Percentiles rank a stretch among this genome's conserved stretches.
Conservation (phyloP, 805 yeast species). For the Danielozyma ontarioensis region DNA sequence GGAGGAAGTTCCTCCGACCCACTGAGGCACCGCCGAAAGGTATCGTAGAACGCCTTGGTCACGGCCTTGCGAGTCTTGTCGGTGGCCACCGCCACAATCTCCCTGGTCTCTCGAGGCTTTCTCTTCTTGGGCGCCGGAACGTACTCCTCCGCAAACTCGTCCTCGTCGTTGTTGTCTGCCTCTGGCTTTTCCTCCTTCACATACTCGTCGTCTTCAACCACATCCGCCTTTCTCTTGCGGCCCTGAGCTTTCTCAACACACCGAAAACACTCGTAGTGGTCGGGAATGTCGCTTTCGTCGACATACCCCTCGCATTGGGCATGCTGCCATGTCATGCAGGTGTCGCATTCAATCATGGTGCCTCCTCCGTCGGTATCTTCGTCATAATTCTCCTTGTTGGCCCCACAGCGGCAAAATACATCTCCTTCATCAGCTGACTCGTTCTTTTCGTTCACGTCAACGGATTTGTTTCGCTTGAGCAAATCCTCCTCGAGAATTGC, state of each 20-base stretch:
- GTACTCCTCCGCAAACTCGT: slow-evolving; percentile 1
- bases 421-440: slow-evolving; percentile 32
- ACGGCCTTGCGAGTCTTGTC: slow-evolving; percentile 45
- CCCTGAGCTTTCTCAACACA: slow-evolving; percentile 36
- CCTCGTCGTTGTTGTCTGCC: slow-evolving; percentile 6
- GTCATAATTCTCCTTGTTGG: slow-evolving; percentile 52
- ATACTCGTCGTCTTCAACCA: not conserved
- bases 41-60: slow-evolving; percentile 44
- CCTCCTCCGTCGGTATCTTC: slow-evolving; percentile 51
- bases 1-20: slow-evolving; percentile 18
- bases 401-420: slow-evolving; percentile 62
- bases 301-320: slow-evolving; percentile 53
- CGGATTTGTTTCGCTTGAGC: slow-evolving; percentile 3
- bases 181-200: slow-evolving; percentile 2
- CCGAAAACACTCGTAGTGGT: slow-evolving; percentile 47
- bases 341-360: slow-evolving; percentile 61
- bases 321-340: slow-evolving; percentile 71
- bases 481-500: slow-evolving; percentile 9
- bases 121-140: not conserved
- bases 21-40: slow-evolving; percentile 39
- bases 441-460: not conserved
- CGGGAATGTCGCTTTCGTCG: slow-evolving; percentile 37
- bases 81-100: slow-evolving; percentile 10
- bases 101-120: slow-evolving; percentile 5
- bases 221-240: not conserved